These are phyloP conservation scores for Taxawa tesnikishii DNA, from an alignment of 2,329 filamentous ascomycete species.

Conservation along the genomic window DNA sequence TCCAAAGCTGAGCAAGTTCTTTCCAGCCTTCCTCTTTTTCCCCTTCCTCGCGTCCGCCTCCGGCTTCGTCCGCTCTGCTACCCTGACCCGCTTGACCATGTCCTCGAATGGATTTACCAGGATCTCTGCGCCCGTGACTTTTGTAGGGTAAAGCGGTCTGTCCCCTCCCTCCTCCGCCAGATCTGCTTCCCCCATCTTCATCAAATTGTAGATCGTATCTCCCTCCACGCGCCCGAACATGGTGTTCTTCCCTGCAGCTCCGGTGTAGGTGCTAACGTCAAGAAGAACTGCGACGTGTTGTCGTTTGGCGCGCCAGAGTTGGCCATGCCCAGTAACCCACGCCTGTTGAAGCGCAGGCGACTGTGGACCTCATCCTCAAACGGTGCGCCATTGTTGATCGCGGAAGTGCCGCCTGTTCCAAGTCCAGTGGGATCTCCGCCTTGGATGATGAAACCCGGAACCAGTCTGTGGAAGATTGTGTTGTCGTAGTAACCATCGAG, in stretches of 20 bases:
- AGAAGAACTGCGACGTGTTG: slow-evolving; percentile 95
- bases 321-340: slow-evolving; percentile 90
- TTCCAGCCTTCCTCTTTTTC: slow-evolving; percentile 53
- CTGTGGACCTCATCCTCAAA: slow-evolving; percentile 89
- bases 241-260: slow-evolving; percentile 87
- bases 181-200: slow-evolving; percentile 85
- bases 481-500: slow-evolving; percentile 91
- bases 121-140: slow-evolving; percentile 62
- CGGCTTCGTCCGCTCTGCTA: slow-evolving; percentile 37
- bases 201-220: slow-evolving; percentile 90
- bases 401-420: slow-evolving; percentile 81
- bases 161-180: slow-evolving; percentile 64
- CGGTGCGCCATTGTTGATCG: slow-evolving; percentile 73
- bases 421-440: slow-evolving; percentile 91
- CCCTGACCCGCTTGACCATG: slow-evolving; percentile 57
- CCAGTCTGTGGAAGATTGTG: slow-evolving; percentile 86
- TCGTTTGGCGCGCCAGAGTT: slow-evolving; percentile 67
- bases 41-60: slow-evolving; percentile 33
- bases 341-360: slow-evolving; percentile 80
- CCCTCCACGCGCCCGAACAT: slow-evolving; percentile 86
- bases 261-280: slow-evolving; percentile 71
- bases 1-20: slow-evolving; percentile 66
- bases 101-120: slow-evolving; percentile 72
- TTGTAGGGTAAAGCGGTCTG: slow-evolving; percentile 73
- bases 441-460: slow-evolving; percentile 86